Evolutionary conservation across 148 eudicot genomes (phyloP), one percentile per base, ranked within the genome.

Genomic region (Gaultheria prostrata): DNA sequence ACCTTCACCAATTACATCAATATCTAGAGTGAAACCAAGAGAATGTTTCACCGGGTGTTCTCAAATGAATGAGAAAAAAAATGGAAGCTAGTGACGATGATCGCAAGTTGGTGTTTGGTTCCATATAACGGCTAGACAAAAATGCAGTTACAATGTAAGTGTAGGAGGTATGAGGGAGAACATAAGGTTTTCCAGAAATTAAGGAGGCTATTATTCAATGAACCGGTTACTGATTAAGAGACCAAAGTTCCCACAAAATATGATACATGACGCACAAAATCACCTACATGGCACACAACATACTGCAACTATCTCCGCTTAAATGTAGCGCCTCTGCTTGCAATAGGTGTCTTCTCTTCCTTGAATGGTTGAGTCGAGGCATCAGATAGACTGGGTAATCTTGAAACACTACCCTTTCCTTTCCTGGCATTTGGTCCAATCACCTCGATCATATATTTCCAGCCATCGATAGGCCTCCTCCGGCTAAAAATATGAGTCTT

Each of bases 361-460:
- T 86, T 92, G 87, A 92, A 94, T 14, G 99, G 98, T 82, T 92
- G 97, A 73, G 98, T 97, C 46, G 99, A 92, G 84, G 93, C 94
- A 89, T 97, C 99, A 15, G 98, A 85, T 11, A 95, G 89, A 88
- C 92, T 89, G 8, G 99, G 91, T 78, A 92, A 35, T 90, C 98
- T 92, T 14, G 98, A 85, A 7, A 92, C 97, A 75, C 98, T 93
- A 20, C 97, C 98, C 83, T 93, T 93, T 39, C 99, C 97, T 92
- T 86, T 93, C 89, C 85, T 88, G 65, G 99, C 98, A 87, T 97
- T 94, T 15, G 99, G 99, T 71, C 99, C 99, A 65, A 97, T 89
- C 82, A 87, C 95, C 83, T 97, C 99, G 78, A 97, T 97, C 98
- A 97, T 97, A 91, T 97, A 95, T 83, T 92, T 97, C 99, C 99